Base-by-base conservation (phyloP, 306 rosid genomes). In the Alnus glutinosa region DNA sequence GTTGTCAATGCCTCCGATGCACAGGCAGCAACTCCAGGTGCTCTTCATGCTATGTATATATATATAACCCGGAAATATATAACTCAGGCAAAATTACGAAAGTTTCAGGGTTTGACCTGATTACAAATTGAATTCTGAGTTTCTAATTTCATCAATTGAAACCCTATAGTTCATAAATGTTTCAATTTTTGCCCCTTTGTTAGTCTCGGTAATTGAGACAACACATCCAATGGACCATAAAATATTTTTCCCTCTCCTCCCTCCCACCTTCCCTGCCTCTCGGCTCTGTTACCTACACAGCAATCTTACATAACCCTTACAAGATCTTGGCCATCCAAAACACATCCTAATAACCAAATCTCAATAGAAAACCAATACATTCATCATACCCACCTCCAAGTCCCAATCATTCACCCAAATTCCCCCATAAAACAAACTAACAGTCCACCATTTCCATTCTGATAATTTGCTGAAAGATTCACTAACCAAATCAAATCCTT, bases 1-100 rank as follows among this genome's bases (percentile, higher is more conserved):
- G 72, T 85, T 91, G 84, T 92, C 98, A 79, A 92, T 95, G 96
- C 94, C 98, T 81, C 87, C 89, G 63, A 73, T 85, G 75, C 98
- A 91, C 76, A 90, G 97, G 71, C 96, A 95, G 77, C 93, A 93
- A 82, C 93, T 95, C 52, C 98, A 95, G 98, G 98, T 92, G 67
- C 67, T 77, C 71, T 74, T 23, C 47, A 62, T 42, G 37, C 66
- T 75, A 19, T 66, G 13, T 9, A 2, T 75, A 62, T 51, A n/a
- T 64, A 1, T 42, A 39, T 55, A 55, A 55, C 30, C 62, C 4
- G 2, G 62, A 55, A n/a, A 7, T 6, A 55, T 18, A 55, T 55
- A 55, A 55, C 19, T 55, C 62, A 55, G 9, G 54, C 54, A 50
- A 50, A 50, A 50, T 50, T 50, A 50, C 11, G 5, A 55, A 16